These are phyloP conservation scores for Eucalyptus dawsonii DNA, from an alignment of 345 rosid genomes.

Conservation along the genomic window DNA sequence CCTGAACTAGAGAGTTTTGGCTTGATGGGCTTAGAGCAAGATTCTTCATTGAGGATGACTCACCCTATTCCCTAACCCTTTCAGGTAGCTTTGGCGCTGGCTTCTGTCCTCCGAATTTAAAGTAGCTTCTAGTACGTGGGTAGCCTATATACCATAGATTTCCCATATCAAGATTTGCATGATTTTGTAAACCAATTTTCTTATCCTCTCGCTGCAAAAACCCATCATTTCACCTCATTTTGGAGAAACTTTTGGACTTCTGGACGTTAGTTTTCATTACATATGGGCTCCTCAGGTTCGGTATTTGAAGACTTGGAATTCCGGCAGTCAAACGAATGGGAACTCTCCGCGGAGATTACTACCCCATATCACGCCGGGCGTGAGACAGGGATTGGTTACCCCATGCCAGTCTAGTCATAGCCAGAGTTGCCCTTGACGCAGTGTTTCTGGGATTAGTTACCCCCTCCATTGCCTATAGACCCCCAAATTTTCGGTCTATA, in stretches of 20 bases:
- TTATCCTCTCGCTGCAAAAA: not conserved
- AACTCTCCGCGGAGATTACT: not conserved
- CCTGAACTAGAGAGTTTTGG: not conserved
- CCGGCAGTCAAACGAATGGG: not conserved
- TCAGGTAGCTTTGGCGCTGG: not conserved
- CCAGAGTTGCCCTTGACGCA: too few relatives aligned
- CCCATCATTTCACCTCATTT: not conserved
- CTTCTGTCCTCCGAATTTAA: fast-evolving
- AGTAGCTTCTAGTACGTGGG: not conserved
- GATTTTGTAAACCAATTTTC: not conserved
- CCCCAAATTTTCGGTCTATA: too few relatives aligned
- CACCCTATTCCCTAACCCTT: not conserved
- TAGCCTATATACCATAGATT: too few relatives aligned
- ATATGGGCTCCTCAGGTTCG: not conserved
- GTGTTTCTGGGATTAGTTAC: too few relatives aligned
- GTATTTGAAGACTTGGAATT: not conserved
- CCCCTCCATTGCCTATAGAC: too few relatives aligned
- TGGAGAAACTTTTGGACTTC: not conserved
- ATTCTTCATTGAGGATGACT: not conserved
- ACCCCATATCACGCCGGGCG: too few relatives aligned
- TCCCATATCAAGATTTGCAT: not conserved
- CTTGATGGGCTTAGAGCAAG: not conserved
- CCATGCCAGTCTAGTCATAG: too few relatives aligned
- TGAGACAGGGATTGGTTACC: too few relatives aligned
- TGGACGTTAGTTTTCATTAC: not conserved